phyloP scores from a whole-genome alignment of 2,329 filamentous ascomycete species.

The Elsinoe ampelina region DNA sequence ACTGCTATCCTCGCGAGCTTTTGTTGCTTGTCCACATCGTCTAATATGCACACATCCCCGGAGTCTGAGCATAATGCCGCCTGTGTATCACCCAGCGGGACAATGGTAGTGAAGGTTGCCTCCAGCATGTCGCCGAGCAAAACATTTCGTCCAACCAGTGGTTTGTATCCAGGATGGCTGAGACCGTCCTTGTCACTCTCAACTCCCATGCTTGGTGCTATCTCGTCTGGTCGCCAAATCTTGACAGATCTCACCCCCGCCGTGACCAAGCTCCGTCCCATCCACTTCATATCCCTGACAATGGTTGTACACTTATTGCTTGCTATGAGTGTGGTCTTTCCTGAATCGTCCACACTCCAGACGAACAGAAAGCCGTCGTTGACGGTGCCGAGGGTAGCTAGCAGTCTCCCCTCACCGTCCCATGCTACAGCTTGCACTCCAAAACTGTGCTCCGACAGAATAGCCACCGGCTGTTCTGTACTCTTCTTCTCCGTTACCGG shows the following conservation, averaged over 20 bases:
- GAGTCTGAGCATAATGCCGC: slow-evolving; percentile 79
- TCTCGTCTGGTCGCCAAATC: slow-evolving; percentile 72
- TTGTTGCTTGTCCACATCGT: slow-evolving; percentile 64
- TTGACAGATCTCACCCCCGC: slow-evolving; percentile 88
- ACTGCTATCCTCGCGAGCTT: slow-evolving; percentile 59
- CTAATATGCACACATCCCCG: slow-evolving; percentile 80
- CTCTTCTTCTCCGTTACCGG: slow-evolving; percentile 66
- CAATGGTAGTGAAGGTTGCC: slow-evolving; percentile 71
- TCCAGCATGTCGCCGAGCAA: slow-evolving; percentile 74
- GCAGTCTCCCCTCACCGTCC: slow-evolving; percentile 73
- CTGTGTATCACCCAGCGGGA: slow-evolving; percentile 60
- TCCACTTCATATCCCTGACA: slow-evolving; percentile 81
- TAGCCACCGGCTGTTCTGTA: slow-evolving; percentile 72
- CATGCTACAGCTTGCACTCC: slow-evolving; percentile 84
- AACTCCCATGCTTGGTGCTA: slow-evolving; percentile 16
- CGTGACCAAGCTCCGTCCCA: slow-evolving; percentile 74
- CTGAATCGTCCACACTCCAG: slow-evolving; percentile 79
- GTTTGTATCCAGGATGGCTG: slow-evolving; percentile 46
- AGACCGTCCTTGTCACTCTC: slow-evolving; percentile 13
- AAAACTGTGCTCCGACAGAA: slow-evolving; percentile 80
- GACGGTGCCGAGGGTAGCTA: slow-evolving; percentile 77
- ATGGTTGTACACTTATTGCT: slow-evolving; percentile 90
- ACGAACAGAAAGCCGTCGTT: slow-evolving; percentile 94
- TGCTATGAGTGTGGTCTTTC: slow-evolving; percentile 66
- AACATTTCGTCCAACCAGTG: slow-evolving; percentile 70